These are phyloP conservation scores for Aspergillus ochraceus DNA, from an alignment of 2,329 filamentous ascomycete species.

Conservation along the genomic window DNA sequence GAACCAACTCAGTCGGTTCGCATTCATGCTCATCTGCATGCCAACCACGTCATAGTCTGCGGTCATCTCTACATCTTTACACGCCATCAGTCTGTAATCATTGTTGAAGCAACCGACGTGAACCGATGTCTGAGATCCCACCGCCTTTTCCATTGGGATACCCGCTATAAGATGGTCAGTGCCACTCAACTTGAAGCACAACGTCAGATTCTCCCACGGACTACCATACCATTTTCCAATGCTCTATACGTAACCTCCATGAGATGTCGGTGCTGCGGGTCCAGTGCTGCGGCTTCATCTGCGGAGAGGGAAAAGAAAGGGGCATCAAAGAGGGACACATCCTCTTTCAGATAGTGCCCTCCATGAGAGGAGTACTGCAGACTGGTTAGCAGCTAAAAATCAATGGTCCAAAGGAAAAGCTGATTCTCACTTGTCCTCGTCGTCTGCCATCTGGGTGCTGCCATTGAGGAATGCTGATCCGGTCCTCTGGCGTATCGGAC, in stretches of 20 bases:
- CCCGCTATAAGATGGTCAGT: neutral
- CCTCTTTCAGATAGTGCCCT: neutral
- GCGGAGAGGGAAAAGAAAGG: slow-evolving; percentile 1
- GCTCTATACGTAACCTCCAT: slow-evolving; percentile 3
- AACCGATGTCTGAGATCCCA: neutral
- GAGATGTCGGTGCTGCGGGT: slow-evolving; percentile 1
- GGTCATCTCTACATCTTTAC: neutral
- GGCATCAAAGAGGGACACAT: slow-evolving; percentile 1
- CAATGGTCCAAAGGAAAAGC: neutral
- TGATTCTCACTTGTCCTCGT: neutral
- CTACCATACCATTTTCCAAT: neutral
- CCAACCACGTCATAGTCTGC: neutral
- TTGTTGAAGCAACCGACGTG: neutral
- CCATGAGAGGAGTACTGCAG: neutral
- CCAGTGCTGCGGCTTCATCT: neutral
- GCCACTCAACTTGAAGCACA: neutral
- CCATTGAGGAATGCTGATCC: neutral
- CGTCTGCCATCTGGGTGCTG: neutral
- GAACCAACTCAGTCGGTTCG: slow-evolving; percentile 6
- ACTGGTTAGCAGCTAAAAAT: neutral
- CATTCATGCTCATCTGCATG: neutral
- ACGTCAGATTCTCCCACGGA: neutral
- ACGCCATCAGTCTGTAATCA: neutral
- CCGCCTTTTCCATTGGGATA: neutral
- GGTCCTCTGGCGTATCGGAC: neutral